Conservation (phyloP, 169 alveolate species). For the Plasmodium reichenowi region DNA sequence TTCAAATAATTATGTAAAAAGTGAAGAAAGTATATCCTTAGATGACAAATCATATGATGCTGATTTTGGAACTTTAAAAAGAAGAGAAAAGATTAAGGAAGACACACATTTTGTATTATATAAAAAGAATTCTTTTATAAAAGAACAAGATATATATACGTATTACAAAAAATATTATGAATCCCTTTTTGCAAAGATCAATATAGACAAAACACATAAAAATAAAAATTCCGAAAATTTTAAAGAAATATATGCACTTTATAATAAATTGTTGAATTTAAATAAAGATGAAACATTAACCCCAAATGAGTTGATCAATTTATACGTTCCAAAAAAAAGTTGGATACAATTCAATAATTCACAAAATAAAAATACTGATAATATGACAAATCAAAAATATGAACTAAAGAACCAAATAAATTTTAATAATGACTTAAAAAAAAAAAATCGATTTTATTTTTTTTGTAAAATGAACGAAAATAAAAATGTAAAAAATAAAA, state of each 20-base stretch:
- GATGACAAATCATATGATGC: neutral
- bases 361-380: conserved; percentile 1
- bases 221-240: neutral
- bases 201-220: neutral
- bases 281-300: conserved; percentile 3
- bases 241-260: conserved; percentile 25
- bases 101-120: neutral
- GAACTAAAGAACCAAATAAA: conserved; percentile 37
- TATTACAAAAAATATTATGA: conserved; percentile 23
- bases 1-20: conserved; percentile 32
- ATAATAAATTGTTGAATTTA: conserved; percentile 29
- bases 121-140: conserved; percentile 1
- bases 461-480: conserved; percentile 63
- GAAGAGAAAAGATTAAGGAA: conserved; percentile 1
- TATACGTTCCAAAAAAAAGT: conserved; percentile 57
- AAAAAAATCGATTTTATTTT: conserved; percentile 61
- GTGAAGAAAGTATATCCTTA: neutral
- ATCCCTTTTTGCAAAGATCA: neutral
- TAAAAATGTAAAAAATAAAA: neutral
- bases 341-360: conserved; percentile 35
- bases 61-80: neutral
- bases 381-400: conserved; percentile 16
- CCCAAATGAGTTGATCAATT: conserved; percentile 41
- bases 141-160: neutral
- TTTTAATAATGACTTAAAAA: conserved; percentile 74